Conservation (phyloP, 345 rosid genomes). For the Balakata baccata region DNA sequence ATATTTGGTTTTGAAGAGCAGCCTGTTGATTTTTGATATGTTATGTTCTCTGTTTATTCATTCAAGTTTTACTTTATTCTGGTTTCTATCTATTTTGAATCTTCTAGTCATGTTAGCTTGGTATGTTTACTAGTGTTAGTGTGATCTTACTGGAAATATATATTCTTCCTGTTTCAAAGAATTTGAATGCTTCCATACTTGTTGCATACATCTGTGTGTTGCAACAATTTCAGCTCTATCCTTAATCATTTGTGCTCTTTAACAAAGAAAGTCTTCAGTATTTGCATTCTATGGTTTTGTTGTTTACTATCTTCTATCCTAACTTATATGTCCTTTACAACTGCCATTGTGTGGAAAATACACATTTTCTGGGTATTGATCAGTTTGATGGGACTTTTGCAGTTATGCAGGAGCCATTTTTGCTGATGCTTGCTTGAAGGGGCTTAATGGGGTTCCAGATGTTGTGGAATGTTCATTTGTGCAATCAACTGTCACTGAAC, state of each 20-base stretch:
- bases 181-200: no score
- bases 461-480: slow-evolving; percentile 75
- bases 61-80: not conserved
- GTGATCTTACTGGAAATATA: not conserved
- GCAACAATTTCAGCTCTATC: not conserved
- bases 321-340: not conserved
- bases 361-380: not conserved
- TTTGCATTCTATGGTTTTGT: not conserved
- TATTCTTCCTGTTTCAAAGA: no score
- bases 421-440: slow-evolving; percentile 84
- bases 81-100: not conserved
- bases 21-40: no score
- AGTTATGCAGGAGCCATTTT: slow-evolving; percentile 88
- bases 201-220: not conserved
- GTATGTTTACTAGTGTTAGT: not conserved
- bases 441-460: slow-evolving; percentile 76
- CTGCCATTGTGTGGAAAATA: not conserved
- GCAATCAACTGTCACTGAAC: slow-evolving; percentile 68
- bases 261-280: not conserved
- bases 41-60: not conserved
- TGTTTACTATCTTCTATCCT: not conserved
- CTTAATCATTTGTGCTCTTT: not conserved
- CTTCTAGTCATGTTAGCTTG: not conserved
- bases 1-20: not conserved
- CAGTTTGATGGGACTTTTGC: slow-evolving; percentile 15